Evolutionary conservation across 805 yeast genomes (phyloP).

Genomic region (Candida railenensis): DNA sequence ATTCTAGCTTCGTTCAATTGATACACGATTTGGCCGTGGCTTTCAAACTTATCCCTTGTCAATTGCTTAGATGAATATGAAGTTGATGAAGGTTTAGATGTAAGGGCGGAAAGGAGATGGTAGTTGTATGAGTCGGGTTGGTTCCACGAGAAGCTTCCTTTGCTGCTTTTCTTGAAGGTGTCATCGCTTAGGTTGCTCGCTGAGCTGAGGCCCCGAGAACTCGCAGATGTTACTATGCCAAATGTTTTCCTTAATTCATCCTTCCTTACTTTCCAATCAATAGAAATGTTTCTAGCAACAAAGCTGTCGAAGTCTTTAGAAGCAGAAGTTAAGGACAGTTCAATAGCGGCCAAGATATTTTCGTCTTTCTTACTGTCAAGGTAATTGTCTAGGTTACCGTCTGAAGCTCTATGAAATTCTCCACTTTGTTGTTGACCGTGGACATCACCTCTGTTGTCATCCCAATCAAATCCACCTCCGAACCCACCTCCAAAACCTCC

Average conservation of each 20-base stretch:
- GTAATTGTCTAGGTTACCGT: constrained; percentile 54
- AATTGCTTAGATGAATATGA: constrained; percentile 28
- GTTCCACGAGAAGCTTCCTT: constrained; percentile 2
- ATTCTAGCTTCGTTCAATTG: constrained; percentile 71
- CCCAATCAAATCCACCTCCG: constrained; percentile 12
- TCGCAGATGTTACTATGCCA: constrained; percentile 41
- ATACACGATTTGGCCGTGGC: constrained; percentile 69
- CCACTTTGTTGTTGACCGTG: background rate
- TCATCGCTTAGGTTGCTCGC: constrained; percentile 9
- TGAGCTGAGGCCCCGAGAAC: constrained; percentile 11
- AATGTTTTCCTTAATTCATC: constrained; percentile 71
- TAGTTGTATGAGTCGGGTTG: constrained; percentile 7
- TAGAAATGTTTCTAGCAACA: constrained; percentile 66
- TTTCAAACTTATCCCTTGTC: constrained; percentile 62
- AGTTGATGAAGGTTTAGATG: background rate
- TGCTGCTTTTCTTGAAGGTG: background rate
- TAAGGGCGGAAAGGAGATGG: constrained; percentile 2
- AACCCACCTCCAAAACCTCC: background rate
- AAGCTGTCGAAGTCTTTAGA: constrained; percentile 80
- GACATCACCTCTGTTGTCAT: constrained; percentile 5
- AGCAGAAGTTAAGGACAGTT: constrained; percentile 69
- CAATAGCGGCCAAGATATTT: constrained; percentile 77
- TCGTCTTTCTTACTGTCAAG: constrained; percentile 75
- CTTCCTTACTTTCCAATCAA: constrained; percentile 84
- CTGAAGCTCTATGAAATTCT: background rate